A percentile compares a stretch with the other conserved stretches of the same genome.
These are phyloP conservation scores for Magnolia kwangsiensis DNA, from an alignment of 164 flowering plant species.

Conservation along the genomic window DNA sequence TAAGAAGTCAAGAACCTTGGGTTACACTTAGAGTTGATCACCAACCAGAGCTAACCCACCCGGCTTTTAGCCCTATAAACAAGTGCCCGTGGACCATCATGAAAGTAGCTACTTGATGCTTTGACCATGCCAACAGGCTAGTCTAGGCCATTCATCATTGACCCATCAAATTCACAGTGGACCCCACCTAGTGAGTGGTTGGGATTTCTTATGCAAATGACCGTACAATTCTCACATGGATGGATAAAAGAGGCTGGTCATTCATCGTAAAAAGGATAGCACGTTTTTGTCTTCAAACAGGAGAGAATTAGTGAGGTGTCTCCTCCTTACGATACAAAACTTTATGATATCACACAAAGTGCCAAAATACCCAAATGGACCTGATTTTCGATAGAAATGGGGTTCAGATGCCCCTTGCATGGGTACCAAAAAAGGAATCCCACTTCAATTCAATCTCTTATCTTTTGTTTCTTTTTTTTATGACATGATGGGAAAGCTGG, in stretches of 20 bases:
- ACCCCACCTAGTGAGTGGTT: neutral
- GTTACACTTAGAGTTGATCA: too few species aligned
- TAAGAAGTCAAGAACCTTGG: too few species aligned
- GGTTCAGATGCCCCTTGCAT: conserved; percentile 15
- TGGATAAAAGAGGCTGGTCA: neutral
- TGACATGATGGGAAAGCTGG: neutral
- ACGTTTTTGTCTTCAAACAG: conserved; percentile 18
- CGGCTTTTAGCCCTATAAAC: too few species aligned
- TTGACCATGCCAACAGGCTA: too few species aligned
- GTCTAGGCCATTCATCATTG: too few species aligned
- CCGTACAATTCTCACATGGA: neutral
- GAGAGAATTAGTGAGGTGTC: conserved; percentile 26
- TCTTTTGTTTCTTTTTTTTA: neutral
- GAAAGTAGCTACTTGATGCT: too few species aligned
- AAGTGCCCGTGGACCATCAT: too few species aligned
- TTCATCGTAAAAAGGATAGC: neutral
- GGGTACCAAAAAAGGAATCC: conserved; percentile 15
- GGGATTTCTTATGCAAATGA: neutral
- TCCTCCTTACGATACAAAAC: conserved; percentile 26
- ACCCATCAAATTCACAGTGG: neutral
- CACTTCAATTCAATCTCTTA: neutral
- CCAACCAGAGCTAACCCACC: too few species aligned
- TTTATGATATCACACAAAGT: conserved; percentile 15
- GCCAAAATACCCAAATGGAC: conserved; percentile 14
- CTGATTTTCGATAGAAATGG: conserved; percentile 10